Base-by-base conservation (phyloP, 1,139 yeast species). In the Taiozyma sp. region DNA sequence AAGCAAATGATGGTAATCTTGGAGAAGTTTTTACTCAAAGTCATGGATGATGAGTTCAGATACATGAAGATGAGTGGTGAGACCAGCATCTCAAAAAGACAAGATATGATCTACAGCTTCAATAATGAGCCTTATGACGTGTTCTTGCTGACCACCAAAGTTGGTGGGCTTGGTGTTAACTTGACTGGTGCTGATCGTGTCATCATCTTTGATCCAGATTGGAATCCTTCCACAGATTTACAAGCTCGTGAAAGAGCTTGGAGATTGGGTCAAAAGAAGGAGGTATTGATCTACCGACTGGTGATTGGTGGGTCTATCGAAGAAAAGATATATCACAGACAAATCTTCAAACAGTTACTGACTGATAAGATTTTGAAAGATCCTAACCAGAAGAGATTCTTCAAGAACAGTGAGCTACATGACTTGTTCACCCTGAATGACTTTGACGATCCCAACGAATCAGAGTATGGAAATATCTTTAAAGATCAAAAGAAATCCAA, bases 191-290 rank as follows among this genome's bases (percentile, higher is more conserved):
- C 99, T 0, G 93, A 90, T 60, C 71, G 99, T 48, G 97, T 93
- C 7, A 89, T 93, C 21, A 93, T 93, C 19, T 93, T 77, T 65
- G 99, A 93, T 63, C 99, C 99, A 0, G 99, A 93, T 66, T 93
- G 99, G 99, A 93, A 93, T 63, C 99, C 99, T 0, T 89, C 97
- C 0, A 93, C 98, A 0, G 99, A 93, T 71, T 79, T 93, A 56
- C 99, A 93, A 67, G 99, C 99, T 0, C 73, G 99, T 56, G 99
- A 93, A 67, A 71, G 99, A 47, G 98, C 98, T 0, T 93, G 99
- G 99, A 75, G 99, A 58, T 75, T 93, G 55, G 99, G 99, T 0
- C 99, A 93, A 64, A 91, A 87, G 64, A 82, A 83, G 56, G 97
- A 91, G 60, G 97, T 93, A n/a, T 82, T 91, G 3, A 91, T 93